Conservation (phyloP, 2,329 filamentous ascomycete genomes). For the Chaetomium sp. region DNA sequence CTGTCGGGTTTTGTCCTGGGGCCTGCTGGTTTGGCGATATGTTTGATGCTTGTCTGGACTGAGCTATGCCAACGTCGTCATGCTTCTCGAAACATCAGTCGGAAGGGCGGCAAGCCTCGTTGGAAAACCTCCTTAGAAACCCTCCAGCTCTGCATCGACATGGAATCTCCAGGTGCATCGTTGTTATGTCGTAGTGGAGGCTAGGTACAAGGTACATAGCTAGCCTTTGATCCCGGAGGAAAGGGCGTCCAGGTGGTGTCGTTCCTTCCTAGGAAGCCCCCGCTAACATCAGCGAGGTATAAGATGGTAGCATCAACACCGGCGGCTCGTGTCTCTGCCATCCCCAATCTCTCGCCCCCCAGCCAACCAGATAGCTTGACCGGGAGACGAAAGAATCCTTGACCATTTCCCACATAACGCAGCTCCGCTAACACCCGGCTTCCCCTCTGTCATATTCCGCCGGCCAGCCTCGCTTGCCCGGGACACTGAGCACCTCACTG, state of each 20-base stretch:
- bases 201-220: slow-evolving; percentile 4
- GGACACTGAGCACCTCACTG: neutral
- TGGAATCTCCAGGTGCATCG: slow-evolving; percentile 2
- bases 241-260: neutral
- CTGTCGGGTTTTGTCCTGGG: slow-evolving; percentile 3
- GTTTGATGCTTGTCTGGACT: slow-evolving; percentile 43
- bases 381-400: slow-evolving; percentile 23
- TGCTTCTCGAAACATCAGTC: slow-evolving; percentile 35
- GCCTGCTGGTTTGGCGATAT: slow-evolving; percentile 22
- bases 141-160: slow-evolving; percentile 14
- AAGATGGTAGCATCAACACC: slow-evolving; percentile 21
- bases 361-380: slow-evolving; percentile 22
- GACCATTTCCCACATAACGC: slow-evolving; percentile 26
- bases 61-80: slow-evolving; percentile 34
- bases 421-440: slow-evolving; percentile 24
- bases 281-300: slow-evolving; percentile 18
- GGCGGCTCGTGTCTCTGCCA: slow-evolving; percentile 13
- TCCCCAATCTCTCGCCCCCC: slow-evolving; percentile 9
- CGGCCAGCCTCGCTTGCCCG: slow-evolving; percentile 21
- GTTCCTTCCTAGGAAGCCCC: slow-evolving; percentile 16
- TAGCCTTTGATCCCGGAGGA: too few species aligned
- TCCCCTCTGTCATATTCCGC: slow-evolving; percentile 15
- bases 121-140: slow-evolving; percentile 20
- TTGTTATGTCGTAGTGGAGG: slow-evolving; percentile 14
- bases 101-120: too few species aligned